Percentiles rank a stretch among this genome's conserved stretches.
Evolutionary conservation across 1,284 basidiomycete species (phyloP).

Genomic region (Trichosporon coremiiforme): DNA sequence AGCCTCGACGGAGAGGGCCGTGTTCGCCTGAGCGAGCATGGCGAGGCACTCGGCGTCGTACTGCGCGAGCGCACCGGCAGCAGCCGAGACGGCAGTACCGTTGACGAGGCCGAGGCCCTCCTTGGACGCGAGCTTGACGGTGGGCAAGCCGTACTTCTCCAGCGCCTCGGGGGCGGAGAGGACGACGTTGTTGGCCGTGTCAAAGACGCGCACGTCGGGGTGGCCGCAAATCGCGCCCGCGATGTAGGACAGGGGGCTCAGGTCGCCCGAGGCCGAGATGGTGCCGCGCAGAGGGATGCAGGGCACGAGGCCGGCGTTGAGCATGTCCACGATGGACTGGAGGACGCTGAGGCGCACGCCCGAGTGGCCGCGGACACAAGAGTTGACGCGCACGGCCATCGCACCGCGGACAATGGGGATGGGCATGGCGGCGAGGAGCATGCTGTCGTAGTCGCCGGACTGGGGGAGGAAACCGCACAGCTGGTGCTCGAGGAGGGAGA

Average conservation of each 20-base stretch:
- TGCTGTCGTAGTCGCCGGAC: slow-evolving; percentile 29
- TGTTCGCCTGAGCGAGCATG: slow-evolving; percentile 31
- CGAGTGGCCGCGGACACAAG: slow-evolving; percentile 34
- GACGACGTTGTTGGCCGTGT: slow-evolving; percentile 23
- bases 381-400: slow-evolving; percentile 33
- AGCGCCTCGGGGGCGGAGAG: slow-evolving; percentile 27
- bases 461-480: slow-evolving; percentile 33
- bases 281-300: slow-evolving; percentile 34
- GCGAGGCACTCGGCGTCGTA: slow-evolving; percentile 36
- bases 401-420: slow-evolving; percentile 31
- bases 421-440: slow-evolving; percentile 32
- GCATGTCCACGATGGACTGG: slow-evolving; percentile 29
- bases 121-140: slow-evolving; percentile 28
- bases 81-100: slow-evolving; percentile 32
- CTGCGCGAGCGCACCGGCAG: slow-evolving; percentile 29
- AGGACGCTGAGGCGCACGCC: slow-evolving; percentile 32
- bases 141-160: slow-evolving; percentile 28
- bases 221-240: slow-evolving; percentile 32
- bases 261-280: slow-evolving; percentile 31
- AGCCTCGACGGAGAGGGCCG: slow-evolving; percentile 31
- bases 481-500: slow-evolving; percentile 36
- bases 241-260: slow-evolving; percentile 32
- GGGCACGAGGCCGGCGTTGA: slow-evolving; percentile 32
- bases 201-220: slow-evolving; percentile 34
- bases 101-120: slow-evolving; percentile 34